phyloP scores from a whole-genome alignment of 2,329 filamentous ascomycete genomes.

The Orbilia quercus region DNA sequence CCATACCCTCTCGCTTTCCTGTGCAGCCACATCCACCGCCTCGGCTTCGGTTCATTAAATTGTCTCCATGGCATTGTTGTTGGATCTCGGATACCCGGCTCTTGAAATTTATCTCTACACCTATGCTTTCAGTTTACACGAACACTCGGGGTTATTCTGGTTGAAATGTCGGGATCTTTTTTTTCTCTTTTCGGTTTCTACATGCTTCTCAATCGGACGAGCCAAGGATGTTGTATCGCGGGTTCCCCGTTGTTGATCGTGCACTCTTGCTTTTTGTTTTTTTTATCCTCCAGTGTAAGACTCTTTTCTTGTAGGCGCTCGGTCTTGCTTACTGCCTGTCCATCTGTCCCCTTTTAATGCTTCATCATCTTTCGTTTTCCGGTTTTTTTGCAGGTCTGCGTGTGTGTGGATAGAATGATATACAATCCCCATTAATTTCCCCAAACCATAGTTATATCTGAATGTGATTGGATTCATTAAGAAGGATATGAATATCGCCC shows the following conservation, averaged over 20 bases:
- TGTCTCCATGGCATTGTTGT: conserved; percentile 16
- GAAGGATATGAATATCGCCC: neutral
- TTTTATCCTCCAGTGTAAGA: conserved; percentile 1
- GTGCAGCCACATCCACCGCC: neutral
- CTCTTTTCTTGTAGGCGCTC: conserved; percentile 40
- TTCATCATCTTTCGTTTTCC: neutral
- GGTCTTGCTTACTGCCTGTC: conserved; percentile 13
- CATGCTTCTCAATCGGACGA: neutral
- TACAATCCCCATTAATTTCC: conserved; percentile 15
- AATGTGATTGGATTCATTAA: neutral
- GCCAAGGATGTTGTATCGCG: conserved; percentile 29
- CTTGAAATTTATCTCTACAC: conserved; percentile 2
- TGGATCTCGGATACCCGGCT: conserved; percentile 1
- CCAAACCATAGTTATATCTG: neutral
- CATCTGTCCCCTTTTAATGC: conserved; percentile 31
- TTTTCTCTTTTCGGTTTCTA: conserved; percentile 16
- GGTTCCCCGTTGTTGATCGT: no score
- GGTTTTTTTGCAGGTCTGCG: conserved; percentile 1
- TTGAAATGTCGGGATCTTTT: conserved; percentile 27
- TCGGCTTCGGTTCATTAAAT: conserved; percentile 4
- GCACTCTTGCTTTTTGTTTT: conserved; percentile 12
- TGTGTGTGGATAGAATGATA: conserved; percentile 44
- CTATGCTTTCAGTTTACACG: conserved; percentile 9
- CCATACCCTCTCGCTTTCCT: conserved; percentile 20
- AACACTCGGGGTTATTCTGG: conserved; percentile 20